Base-by-base conservation (phyloP, 768 basidiomycete genomes). In the Kwoniella bestiolae region DNA sequence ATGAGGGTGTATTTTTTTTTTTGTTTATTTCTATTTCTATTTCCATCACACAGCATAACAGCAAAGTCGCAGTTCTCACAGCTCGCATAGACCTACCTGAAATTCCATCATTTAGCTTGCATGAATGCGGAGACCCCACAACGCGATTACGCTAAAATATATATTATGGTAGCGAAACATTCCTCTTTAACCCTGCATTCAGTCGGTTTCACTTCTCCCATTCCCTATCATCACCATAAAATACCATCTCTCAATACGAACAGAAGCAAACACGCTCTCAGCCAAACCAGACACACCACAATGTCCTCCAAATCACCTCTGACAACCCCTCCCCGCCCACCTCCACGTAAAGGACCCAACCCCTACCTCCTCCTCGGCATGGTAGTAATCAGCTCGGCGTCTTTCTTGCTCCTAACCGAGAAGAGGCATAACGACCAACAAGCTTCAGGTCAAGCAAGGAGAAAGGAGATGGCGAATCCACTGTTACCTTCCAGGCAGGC, bases 311-410 rank as follows among this genome's bases (percentile, higher is more conserved):
- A 31, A 8, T 26, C 35, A 41, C 25, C 58, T 14, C 25, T n/a
- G 38, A 18, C 61, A n/a, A 6, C 25, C 55, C 28, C 61, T 29
- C 61, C 55, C 11, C 44, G 63, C 12, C 55, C 63, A 32, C 70
- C 76, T 6, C 65, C 74, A 35, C 70, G 69, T 9, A 63, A 63
- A 34, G 74, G 72, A 35, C 77, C 77, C 2, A 76, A 76, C 45
- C 75, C 73, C n/a, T 65, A 71, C 51, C 29, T 78, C 14, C 46
- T 78, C 18, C 53, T 70, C 29, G 77, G 77, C 11, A 51, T 78
- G 41, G 63, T 67, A 25, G 71, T 75, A 34, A 25, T 66, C 35
- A 62, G 69, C 12, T 66, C 72, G 0, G 69, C 62, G 5, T 60
- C 72, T 1, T 78, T 78, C 66, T 66, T 74, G 49, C 16, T 64